Base-by-base conservation (phyloP, 1,139 yeast genomes). In the Meyerozyma carpophila region DNA sequence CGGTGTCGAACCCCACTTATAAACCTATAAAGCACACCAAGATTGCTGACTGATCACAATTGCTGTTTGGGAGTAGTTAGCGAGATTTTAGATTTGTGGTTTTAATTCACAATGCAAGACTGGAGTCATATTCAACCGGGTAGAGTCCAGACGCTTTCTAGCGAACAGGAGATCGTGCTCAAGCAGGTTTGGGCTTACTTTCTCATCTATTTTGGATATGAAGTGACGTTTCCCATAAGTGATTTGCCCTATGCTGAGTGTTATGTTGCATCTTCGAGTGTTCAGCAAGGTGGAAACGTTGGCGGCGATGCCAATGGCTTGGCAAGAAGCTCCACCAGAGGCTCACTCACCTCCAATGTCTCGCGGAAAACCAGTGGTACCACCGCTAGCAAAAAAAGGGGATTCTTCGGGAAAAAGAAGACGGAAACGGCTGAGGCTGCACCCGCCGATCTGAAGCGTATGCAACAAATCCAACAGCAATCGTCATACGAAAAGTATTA, bases 141-240 rank as follows among this genome's bases (percentile, higher is more conserved):
- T 9, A 75, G 86, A 51, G 70, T 79, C 41, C 79, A 77, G 49
- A 75, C 81, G 25, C 66, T 88, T 40, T 75, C 82, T 10, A 63
- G 70, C 2, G 82, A 79, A 34, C 84, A 87, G 62, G 94, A 85
- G 55, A 66, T 74, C 44, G 71, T 71, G 36, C 71, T 89, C 53
- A 88, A 88, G 63, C 91, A 86, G 57, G 73, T 82, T 41, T 85
- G 94, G 93, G 81, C 85, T 36, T 76, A 81, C 48, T 56, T 84
- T 40, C 65, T 87, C 48, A 77, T 75, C 45, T 78, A 72, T 44
- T 74, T 81, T 68, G 93, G 89, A 3, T 72, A 80, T 44, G 73
- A 75, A 3, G 72, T 82, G 9, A 64, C 63, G 32, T 60, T 77
- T 28, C 61, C 66, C n/a, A 47, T 47, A n/a, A 61, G 57, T 3